Base-by-base conservation (phyloP, 768 basidiomycete genomes). In the Candolleomyces aberdarensis region DNA sequence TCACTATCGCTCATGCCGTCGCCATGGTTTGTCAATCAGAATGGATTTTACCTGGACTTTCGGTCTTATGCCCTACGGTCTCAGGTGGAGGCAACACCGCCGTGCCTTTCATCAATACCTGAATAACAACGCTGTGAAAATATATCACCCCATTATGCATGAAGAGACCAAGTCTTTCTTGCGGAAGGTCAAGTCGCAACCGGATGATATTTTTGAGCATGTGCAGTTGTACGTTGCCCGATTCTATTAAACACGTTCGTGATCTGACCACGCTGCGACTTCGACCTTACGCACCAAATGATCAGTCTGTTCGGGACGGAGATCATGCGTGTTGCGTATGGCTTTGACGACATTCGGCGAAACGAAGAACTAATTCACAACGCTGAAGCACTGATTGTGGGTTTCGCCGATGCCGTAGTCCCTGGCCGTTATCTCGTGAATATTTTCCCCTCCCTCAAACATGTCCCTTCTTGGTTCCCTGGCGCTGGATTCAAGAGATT, bases 81-180 rank as follows among this genome's bases (percentile, higher is more conserved):
- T 60, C 15, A 40, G 29, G 22, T 65, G 64, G 64, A 56, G 57
- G 19, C 49, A 50, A 19, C 56, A 63, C 50, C 64, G 64, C 19
- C 64, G 64, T 4, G 22, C 56, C n/a, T 65, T 65, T 43, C 62
- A 58, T n/a, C 62, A 65, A 58, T 43, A 58, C 49, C 58, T 65
- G 36, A 54, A 60, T 5, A 55, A 53, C 0, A 60, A 61, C 47
- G 48, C 40, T 9, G 43, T 65, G 3, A n/a, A 31, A 5, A 31
- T 49, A 9, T 58, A 62, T 9, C 59, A 62, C 19, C 59, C 51
- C 11, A 60, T 60, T 43, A 53, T 60, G 32, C 50, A 50, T 13
- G 56, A 60, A 32, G 51, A 56, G 20, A 13, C 53, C 3, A 40
- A 56, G 20, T 53, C 51, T 19, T 60, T 58, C 15, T 59, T 63